A percentile compares a stretch with the other conserved stretches of the same genome.
These are phyloP conservation scores for Alternaria consortialis DNA, from an alignment of 2,329 filamentous ascomycete species.

Conservation along the genomic window DNA sequence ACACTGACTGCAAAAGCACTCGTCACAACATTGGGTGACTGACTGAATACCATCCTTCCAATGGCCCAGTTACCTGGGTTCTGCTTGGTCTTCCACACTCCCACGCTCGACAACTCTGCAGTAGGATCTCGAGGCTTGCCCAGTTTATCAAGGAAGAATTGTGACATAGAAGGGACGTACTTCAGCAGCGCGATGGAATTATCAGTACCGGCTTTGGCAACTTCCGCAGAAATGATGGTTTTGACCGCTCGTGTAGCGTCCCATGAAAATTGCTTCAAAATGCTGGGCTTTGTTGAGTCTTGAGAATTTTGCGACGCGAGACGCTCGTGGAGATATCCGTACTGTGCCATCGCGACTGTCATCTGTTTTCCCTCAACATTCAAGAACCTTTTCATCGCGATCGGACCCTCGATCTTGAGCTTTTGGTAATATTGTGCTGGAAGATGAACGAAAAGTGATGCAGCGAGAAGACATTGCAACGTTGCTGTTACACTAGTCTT, in stretches of 20 bases:
- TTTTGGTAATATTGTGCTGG: slow-evolving; percentile 40
- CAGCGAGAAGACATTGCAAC: slow-evolving; percentile 52
- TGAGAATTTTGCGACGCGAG: not conserved
- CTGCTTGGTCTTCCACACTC: slow-evolving; percentile 39
- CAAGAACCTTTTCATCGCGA: slow-evolving; percentile 53
- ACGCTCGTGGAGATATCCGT: slow-evolving; percentile 20
- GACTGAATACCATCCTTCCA: slow-evolving; percentile 57
- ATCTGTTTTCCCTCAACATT: slow-evolving; percentile 39
- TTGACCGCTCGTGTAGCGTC: slow-evolving; percentile 28
- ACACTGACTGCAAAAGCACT: slow-evolving; percentile 52
- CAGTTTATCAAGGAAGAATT: slow-evolving; percentile 49
- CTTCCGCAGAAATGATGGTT: slow-evolving; percentile 17
- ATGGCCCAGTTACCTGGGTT: slow-evolving; percentile 35
- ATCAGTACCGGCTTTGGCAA: slow-evolving; percentile 41
- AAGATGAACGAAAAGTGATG: slow-evolving; percentile 46
- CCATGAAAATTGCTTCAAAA: slow-evolving; percentile 30
- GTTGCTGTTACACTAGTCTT: slow-evolving; percentile 54
- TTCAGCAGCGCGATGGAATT: slow-evolving; percentile 51
- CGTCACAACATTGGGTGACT: slow-evolving; percentile 53
- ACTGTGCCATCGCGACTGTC: slow-evolving; percentile 34
- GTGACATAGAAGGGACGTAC: slow-evolving; percentile 52
- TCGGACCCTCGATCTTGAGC: slow-evolving; percentile 46
- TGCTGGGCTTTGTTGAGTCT: not conserved
- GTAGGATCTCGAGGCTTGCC: slow-evolving; percentile 51
- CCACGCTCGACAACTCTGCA: slow-evolving; percentile 60